Percentiles rank a stretch among this genome's conserved stretches.
Conservation (phyloP, 768 basidiomycete genomes). For the Leccinum obscurum region DNA sequence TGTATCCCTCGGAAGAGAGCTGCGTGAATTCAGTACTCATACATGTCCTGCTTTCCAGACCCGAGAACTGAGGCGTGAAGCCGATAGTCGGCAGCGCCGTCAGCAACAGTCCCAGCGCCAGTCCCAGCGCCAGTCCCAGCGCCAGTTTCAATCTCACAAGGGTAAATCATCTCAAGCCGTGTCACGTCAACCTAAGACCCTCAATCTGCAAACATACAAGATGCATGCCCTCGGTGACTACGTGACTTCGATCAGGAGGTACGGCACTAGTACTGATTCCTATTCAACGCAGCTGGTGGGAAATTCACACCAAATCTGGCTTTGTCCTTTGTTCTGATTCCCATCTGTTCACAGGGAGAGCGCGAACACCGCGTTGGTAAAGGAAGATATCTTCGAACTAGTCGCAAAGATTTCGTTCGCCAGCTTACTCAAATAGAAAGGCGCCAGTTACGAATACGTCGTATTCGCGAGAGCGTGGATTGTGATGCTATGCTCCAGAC, state of each 20-base stretch:
- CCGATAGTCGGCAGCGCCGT: background rate
- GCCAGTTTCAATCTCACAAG: background rate
- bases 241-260: background rate
- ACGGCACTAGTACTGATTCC: background rate
- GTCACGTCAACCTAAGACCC: background rate
- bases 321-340: background rate
- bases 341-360: background rate
- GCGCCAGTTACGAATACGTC: background rate
- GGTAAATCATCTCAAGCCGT: background rate
- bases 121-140: background rate
- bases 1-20: too few relatives aligned
- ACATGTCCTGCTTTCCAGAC: too few relatives aligned
- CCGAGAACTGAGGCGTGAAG: too few relatives aligned
- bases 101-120: background rate
- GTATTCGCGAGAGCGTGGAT: background rate
- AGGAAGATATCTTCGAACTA: background rate
- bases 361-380: background rate
- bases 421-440: too few relatives aligned
- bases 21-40: too few relatives aligned
- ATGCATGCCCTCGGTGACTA: background rate
- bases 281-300: background rate
- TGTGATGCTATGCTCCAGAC: background rate
- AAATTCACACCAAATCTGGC: background rate
- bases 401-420: too few relatives aligned
- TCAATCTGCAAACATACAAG: too few relatives aligned